Evolutionary conservation across 305 asterid genomes (phyloP).

Genomic region (Rubia peregrina): DNA sequence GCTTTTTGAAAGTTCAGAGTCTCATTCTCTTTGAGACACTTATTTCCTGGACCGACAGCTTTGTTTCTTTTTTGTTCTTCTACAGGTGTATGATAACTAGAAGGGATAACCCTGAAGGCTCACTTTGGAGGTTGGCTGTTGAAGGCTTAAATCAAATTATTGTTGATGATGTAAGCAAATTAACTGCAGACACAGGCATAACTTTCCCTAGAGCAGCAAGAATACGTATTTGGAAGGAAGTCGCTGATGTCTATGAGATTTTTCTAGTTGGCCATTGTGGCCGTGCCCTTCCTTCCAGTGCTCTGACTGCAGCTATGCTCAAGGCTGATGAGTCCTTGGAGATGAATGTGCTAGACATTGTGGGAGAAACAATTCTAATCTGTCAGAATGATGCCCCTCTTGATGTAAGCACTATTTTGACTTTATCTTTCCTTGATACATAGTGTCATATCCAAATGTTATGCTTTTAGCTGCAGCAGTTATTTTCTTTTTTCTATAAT

Average conservation of each 20-base stretch:
- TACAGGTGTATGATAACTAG: slow-evolving; percentile 93
- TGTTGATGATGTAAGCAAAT: slow-evolving; percentile 52
- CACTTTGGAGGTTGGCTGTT: slow-evolving; percentile 91
- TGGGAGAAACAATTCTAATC: slow-evolving; percentile 74
- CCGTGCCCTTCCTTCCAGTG: slow-evolving; percentile 73
- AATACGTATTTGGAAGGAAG: slow-evolving; percentile 87
- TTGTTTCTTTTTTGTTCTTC: slow-evolving; percentile 13
- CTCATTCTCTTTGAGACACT: not conserved
- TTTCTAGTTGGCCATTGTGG: slow-evolving; percentile 95
- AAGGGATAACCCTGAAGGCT: slow-evolving; percentile 90
- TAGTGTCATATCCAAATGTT: slow-evolving; percentile 6
- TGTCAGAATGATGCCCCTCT: slow-evolving; percentile 64
- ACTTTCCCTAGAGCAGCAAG: slow-evolving; percentile 45
- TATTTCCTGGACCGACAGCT: not conserved
- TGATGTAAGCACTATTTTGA: slow-evolving; percentile 50
- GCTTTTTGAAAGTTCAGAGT: not conserved
- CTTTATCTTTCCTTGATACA: not conserved
- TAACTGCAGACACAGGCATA: slow-evolving; percentile 31
- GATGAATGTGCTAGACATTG: slow-evolving; percentile 66
- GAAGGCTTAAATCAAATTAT: slow-evolving; percentile 69
- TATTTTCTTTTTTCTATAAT: too few species aligned
- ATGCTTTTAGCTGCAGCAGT: not conserved
- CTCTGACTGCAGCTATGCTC: slow-evolving; percentile 48
- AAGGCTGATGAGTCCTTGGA: slow-evolving; percentile 78
- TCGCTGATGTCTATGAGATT: slow-evolving; percentile 83